Evolutionary conservation across 768 basidiomycete species (phyloP).

Genomic region (Chalciporus sphaerocephalus): DNA sequence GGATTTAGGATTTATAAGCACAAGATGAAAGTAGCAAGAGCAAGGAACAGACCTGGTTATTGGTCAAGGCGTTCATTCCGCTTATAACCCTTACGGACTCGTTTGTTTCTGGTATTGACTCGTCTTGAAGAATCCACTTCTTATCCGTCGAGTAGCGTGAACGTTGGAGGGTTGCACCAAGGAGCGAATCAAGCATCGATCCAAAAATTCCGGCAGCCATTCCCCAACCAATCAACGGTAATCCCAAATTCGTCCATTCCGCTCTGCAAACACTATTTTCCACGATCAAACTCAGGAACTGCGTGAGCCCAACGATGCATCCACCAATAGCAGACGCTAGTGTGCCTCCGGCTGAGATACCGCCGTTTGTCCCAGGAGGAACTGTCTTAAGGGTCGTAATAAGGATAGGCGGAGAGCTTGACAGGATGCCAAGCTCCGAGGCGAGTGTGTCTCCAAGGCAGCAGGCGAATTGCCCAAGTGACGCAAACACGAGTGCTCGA

Average conservation of each 20-base stretch:
- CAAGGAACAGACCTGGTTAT: constrained; percentile 62
- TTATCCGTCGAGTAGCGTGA: constrained; percentile 65
- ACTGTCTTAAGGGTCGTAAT: constrained; percentile 74
- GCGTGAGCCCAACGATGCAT: constrained; percentile 58
- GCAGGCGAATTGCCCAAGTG: constrained; percentile 83
- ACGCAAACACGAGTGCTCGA: constrained; percentile 56
- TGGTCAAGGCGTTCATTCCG: constrained; percentile 70
- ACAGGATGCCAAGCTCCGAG: constrained; percentile 88
- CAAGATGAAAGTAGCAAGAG: not conserved
- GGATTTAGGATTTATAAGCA: constrained; percentile 6
- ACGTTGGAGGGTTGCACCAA: constrained; percentile 83
- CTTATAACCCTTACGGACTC: constrained; percentile 54
- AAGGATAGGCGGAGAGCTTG: constrained; percentile 60
- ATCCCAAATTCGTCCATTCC: constrained; percentile 35
- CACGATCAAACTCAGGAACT: constrained; percentile 50
- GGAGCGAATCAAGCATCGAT: constrained; percentile 77
- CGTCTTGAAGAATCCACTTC: constrained; percentile 63
- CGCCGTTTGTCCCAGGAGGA: constrained; percentile 91
- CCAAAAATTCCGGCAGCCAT: constrained; percentile 68
- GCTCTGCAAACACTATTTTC: constrained; percentile 58
- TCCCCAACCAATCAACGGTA: constrained; percentile 55
- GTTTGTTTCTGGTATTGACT: constrained; percentile 29
- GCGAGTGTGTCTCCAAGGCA: constrained; percentile 91
- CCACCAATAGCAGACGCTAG: constrained; percentile 72
- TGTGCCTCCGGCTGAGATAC: constrained; percentile 71